Conservation (phyloP, 495 filamentous ascomycete genomes). For the Poronia punctata region DNA sequence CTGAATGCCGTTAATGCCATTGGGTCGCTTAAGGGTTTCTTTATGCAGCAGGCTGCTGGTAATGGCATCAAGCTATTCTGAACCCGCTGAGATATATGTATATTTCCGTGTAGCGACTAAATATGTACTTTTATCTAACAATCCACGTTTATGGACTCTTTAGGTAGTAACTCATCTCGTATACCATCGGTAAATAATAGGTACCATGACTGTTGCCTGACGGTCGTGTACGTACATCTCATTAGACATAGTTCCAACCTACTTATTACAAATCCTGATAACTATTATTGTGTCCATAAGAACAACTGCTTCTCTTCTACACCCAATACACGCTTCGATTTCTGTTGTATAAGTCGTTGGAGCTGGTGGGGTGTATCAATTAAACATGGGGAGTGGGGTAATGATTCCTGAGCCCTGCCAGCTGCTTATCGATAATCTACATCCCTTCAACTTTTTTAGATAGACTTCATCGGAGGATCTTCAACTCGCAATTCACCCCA, state of each 20-base stretch:
- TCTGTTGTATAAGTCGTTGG: neutral
- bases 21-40: constrained; percentile 68
- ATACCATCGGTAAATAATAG: neutral
- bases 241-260: too few species aligned
- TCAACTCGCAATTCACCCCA: constrained; percentile 12
- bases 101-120: neutral
- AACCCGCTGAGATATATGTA: constrained; percentile 2
- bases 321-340: too few species aligned
- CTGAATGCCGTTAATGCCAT: constrained; percentile 70
- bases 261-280: too few species aligned
- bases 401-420: constrained; percentile 1
- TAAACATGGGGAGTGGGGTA: neutral
- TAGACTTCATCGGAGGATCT: neutral
- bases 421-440: constrained; percentile 8
- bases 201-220: too few species aligned
- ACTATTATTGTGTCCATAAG: too few species aligned
- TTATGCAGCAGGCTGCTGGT: constrained; percentile 88
- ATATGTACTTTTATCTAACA: constrained; percentile 19
- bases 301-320: too few species aligned
- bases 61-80: constrained; percentile 39
- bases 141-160: constrained; percentile 22
- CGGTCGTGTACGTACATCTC: too few species aligned
- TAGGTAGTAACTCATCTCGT: constrained; percentile 8
- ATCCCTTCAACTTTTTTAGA: constrained; percentile 14
- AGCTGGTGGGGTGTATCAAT: constrained; percentile 12